Evolutionary conservation across 2,329 filamentous ascomycete species (phyloP), one percentile per base, ranked within the genome.

Genomic region (Pseudogymnoascus sp.): DNA sequence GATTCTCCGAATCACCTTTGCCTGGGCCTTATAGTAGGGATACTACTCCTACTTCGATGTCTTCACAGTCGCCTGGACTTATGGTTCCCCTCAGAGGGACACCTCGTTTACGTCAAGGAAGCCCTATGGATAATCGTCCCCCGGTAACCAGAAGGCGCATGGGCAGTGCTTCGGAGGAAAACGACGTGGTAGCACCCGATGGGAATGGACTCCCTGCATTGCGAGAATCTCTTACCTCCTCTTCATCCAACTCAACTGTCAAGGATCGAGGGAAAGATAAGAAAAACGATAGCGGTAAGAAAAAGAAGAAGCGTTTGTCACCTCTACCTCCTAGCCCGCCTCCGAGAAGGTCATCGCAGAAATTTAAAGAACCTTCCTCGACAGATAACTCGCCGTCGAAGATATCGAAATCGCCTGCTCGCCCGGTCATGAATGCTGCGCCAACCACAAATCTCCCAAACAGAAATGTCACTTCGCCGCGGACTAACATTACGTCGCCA

Each of bases 31-130:
- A 91, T 74, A 92, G 89, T 71, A 82, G 89, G 66, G 88, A 89
- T 64, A 91, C 89, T 0, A 92, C 89, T 2, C 89, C 89, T 5
- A 91, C 88, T 3, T 92, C 89, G 8, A 86, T 89, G 66, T 88
- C 87, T 6, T 92, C 89, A 1, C 87, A 88, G 69, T 92, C 88
- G 14, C 88, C 89, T 3, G 82, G 84, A 2, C 74, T 88, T 3
- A 75, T 84, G 73, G 65, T 79, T 75, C 65, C 79, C 72, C 68
- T 80, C 12, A 72, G 71, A 36, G 46, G 66, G 16, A 68, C 74
- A 25, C 75, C 77, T 60, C 62, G 63, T 68, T 71, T 74, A 64
- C 80, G 80, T 68, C 83, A 85, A 72, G 76, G 75, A 62, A 88
- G 84, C 69, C 84, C 82, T 56, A 77, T 79, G 59, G 74, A 80